A percentile compares a stretch with the other conserved stretches of the same genome.
These are phyloP conservation scores for Amborella trichopoda DNA, from an alignment of 164 flowering plant genomes.

Conservation along the genomic window DNA sequence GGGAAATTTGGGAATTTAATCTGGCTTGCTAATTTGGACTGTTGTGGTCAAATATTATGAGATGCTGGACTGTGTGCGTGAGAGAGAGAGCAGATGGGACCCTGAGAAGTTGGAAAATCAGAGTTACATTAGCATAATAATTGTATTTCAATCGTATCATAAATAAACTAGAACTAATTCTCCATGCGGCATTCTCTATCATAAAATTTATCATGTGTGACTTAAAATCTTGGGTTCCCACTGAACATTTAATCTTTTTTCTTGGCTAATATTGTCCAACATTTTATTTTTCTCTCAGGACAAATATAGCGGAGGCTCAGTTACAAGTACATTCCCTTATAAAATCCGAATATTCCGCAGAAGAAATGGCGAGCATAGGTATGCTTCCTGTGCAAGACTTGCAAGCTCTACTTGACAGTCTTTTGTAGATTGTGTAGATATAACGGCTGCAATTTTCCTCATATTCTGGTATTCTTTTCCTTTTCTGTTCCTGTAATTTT, in stretches of 20 bases:
- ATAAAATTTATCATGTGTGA: background rate
- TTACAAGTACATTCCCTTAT: conserved; percentile 51
- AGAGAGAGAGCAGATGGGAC: no score
- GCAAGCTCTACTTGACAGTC: conserved; percentile 66
- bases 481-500: no score
- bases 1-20: no score
- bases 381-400: conserved; percentile 53
- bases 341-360: conserved; percentile 60
- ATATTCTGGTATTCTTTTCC: no score
- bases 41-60: no score
- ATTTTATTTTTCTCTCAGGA: conserved; percentile 36
- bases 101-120: background rate
- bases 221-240: background rate
- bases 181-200: background rate
- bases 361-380: conserved; percentile 47
- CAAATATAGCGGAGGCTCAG: conserved; percentile 91
- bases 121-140: background rate
- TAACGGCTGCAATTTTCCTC: no score
- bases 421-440: conserved; percentile 29
- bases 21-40: no score
- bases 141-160: background rate
- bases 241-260: background rate
- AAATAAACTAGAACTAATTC: no score
- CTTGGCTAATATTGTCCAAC: background rate
- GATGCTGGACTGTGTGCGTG: no score